A percentile compares a stretch with the other conserved stretches of the same genome.
Evolutionary conservation across 495 filamentous ascomycete species (phyloP).

Genomic region (Symbiotaphrina buchneri): DNA sequence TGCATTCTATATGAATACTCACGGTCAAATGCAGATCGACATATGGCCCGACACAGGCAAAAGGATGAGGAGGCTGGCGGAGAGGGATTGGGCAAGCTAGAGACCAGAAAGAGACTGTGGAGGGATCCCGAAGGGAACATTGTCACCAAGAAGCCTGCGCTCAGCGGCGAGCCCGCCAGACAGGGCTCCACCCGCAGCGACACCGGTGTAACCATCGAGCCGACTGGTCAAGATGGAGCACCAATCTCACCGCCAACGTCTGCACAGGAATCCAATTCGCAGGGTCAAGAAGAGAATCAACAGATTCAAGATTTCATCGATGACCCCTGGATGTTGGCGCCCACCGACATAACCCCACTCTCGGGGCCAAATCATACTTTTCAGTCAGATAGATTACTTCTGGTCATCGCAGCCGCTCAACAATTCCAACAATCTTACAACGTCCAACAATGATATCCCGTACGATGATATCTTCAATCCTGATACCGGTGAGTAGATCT

Average conservation of each 20-base stretch:
- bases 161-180: conserved; percentile 10
- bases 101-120: conserved; percentile 37
- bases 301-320: too few species aligned
- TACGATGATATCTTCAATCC: conserved; percentile 19
- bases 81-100: conserved; percentile 28
- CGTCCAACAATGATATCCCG: conserved; percentile 11
- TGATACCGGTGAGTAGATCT: conserved; percentile 13
- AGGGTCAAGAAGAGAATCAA: too few species aligned
- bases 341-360: too few species aligned
- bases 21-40: conserved; percentile 21
- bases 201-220: too few species aligned
- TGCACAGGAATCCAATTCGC: too few species aligned
- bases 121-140: conserved; percentile 31
- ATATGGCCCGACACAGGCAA: conserved; percentile 33
- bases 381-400: conserved; percentile 10
- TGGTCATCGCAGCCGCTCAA: conserved; percentile 11
- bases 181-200: too few species aligned
- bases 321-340: too few species aligned
- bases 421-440: conserved; percentile 8
- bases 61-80: conserved; percentile 38
- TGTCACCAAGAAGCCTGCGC: conserved; percentile 16
- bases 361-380: too few species aligned
- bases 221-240: too few species aligned
- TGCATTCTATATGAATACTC: conserved; percentile 2
- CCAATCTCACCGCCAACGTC: too few species aligned